Evolutionary conservation across 2,329 filamentous ascomycete species (phyloP).

Genomic region (Lecanicillium sp.): DNA sequence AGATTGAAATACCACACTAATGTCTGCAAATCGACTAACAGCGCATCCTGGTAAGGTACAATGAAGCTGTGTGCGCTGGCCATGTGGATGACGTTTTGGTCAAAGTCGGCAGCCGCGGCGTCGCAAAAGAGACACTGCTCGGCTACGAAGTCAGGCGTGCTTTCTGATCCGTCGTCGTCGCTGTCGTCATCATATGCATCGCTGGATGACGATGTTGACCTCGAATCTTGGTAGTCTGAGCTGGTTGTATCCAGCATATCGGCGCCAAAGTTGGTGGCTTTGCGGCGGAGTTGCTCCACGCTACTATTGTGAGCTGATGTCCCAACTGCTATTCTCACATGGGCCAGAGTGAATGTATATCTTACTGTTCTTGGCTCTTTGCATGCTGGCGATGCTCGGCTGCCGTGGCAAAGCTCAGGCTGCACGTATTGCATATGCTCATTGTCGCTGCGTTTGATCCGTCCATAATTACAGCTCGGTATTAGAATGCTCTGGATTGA

Average conservation of each 20-base stretch:
- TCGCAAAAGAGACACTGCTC: conserved; percentile 34
- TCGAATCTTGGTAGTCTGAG: neutral
- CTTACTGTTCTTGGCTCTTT: conserved; percentile 6
- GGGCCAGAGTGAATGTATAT: neutral
- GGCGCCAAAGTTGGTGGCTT: conserved; percentile 6
- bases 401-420: conserved; percentile 1
- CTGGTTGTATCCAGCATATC: conserved; percentile 2
- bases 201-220: neutral
- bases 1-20: conserved; percentile 37
- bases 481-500: too few relatives aligned
- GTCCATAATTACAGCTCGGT: too few relatives aligned
- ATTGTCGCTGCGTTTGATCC: too few relatives aligned
- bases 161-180: neutral
- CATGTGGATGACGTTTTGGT: conserved; percentile 36
- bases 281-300: conserved; percentile 5
- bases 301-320: conserved; percentile 1
- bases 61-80: conserved; percentile 36
- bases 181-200: neutral
- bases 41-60: conserved; percentile 26
- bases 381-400: conserved; percentile 6
- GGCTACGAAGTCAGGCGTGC: conserved; percentile 14
- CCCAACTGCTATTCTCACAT: neutral
- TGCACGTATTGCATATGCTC: conserved; percentile 1
- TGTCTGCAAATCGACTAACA: conserved; percentile 35
- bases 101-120: conserved; percentile 17